Evolutionary conservation across 305 asterid genomes (phyloP), one percentile per base, ranked within the genome.

Genomic region (Fraxinus platypoda): DNA sequence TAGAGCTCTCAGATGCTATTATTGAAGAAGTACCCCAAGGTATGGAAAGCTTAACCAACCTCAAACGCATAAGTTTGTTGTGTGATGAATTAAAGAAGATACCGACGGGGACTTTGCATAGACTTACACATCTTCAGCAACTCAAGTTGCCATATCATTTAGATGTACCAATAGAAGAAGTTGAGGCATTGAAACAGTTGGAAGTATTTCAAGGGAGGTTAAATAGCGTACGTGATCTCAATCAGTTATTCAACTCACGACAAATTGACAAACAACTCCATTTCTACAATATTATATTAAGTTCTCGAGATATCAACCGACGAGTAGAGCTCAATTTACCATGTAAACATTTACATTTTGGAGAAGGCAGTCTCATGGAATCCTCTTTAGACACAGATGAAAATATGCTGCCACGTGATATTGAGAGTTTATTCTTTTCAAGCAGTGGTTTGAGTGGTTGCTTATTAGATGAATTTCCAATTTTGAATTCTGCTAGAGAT

Each of bases 1-100:
- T 82, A 34, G 70, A 78, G 23, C 30, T 82, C 21, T 8, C 1
- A 8, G 13, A 0, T 1, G 72, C 85, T 17, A 0, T 0, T 2
- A 25, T 82, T 21, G 13, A 25, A 0, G 52, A 72, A 17, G 54
- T 52, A 9, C 85, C 82, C 1, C 30, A 72, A 37, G 82, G 79
- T 6, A 13, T 77, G 7, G 81, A 82, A 54, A 52, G 17, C 33
- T 71, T 70, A 38, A 15, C 8, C 49, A 77, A 70, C 30, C 80
- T 82, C 28, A 72, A 34, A 57, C 1, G 25, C 82, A 21, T 78
- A 17, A 2, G 57, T 12, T 35, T 78, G 79, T 3, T 1, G 4
- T 7, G 21, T n/a, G 0, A 0, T 0, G 3, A 0, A 0, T 1
- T 41, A 31, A 23, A 0, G 30, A 26, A 0, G 26, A 52, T 28